Percentiles rank a stretch among this genome's conserved stretches.
Conservation (phyloP, 768 basidiomycete genomes). For the Boletus fagicola region DNA sequence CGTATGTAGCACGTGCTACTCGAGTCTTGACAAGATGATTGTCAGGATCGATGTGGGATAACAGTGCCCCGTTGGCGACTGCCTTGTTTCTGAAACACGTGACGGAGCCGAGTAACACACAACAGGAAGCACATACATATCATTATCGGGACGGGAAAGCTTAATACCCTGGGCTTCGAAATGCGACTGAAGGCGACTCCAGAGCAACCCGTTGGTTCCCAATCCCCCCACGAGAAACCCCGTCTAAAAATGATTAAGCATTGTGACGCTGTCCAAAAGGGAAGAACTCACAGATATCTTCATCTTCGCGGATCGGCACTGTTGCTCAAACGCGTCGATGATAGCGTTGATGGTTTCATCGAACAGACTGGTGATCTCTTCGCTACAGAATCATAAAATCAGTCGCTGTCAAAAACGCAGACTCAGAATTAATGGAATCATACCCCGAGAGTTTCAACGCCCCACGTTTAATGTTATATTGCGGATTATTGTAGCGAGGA, state of each 20-base stretch:
- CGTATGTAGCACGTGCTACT: not conserved
- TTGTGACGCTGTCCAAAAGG: not conserved
- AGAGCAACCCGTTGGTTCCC: constrained; percentile 5
- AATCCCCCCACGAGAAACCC: constrained; percentile 14
- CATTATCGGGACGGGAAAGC: constrained; percentile 5
- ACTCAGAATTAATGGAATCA: not conserved
- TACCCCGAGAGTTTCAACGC: constrained; percentile 9
- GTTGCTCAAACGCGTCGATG: constrained; percentile 11
- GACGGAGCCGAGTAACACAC: not conserved
- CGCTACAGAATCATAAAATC: not conserved
- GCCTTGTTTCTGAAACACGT: constrained; percentile 6
- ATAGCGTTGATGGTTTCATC: constrained; percentile 10
- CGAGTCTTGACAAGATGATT: not conserved
- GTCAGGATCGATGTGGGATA: constrained; percentile 1
- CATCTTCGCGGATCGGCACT: not conserved
- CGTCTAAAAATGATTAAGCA: not conserved
- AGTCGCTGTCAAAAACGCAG: not conserved
- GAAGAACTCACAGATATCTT: constrained; percentile 2
- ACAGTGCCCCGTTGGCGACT: constrained; percentile 9
- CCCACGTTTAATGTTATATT: constrained; percentile 5
- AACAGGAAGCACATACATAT: constrained; percentile 3
- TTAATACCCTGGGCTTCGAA: not conserved
- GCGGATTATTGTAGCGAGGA: constrained; percentile 1
- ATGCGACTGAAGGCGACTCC: constrained; percentile 6
- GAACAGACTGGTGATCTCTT: constrained; percentile 9